Conservation (phyloP, 148 eudicot species). For the Fagopyrum tataricum region DNA sequence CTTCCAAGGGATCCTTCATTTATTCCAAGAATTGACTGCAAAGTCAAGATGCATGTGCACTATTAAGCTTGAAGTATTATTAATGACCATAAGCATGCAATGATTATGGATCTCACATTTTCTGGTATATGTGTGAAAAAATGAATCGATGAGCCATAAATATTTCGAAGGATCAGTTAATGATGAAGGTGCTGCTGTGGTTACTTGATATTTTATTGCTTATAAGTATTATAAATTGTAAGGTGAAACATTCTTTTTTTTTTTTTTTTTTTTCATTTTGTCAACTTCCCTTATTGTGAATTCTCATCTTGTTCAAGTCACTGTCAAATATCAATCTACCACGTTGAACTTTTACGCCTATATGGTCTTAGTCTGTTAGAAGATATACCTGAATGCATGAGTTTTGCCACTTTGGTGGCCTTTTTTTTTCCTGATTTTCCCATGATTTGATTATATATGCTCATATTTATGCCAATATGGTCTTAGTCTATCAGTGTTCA, state of each 20-base stretch:
- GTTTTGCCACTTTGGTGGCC: not conserved
- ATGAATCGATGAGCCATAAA: not conserved
- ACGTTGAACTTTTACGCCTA: not conserved
- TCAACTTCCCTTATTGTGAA: not conserved
- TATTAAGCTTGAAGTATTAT: not conserved
- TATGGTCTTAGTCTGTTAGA: not conserved
- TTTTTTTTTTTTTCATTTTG: not conserved
- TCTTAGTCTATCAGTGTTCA: no score
- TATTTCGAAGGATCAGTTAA: not conserved
- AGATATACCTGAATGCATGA: not conserved
- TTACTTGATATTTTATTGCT: not conserved
- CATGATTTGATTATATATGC: not conserved
- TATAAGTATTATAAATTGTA: not conserved
- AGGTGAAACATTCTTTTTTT: not conserved
- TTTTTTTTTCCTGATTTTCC: not conserved
- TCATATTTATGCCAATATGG: no score
- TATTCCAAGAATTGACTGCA: not conserved
- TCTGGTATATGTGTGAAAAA: not conserved
- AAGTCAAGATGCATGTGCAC: slow-evolving; percentile 2
- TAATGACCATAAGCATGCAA: not conserved
- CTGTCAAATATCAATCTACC: not conserved
- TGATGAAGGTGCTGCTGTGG: not conserved
- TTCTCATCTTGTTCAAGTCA: not conserved
- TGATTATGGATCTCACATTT: not conserved
- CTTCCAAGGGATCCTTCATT: slow-evolving; percentile 3